A percentile compares a stretch with the other conserved stretches of the same genome.
Evolutionary conservation across 2,329 filamentous ascomycete species (phyloP).

Genomic region (Didymella exigua): DNA sequence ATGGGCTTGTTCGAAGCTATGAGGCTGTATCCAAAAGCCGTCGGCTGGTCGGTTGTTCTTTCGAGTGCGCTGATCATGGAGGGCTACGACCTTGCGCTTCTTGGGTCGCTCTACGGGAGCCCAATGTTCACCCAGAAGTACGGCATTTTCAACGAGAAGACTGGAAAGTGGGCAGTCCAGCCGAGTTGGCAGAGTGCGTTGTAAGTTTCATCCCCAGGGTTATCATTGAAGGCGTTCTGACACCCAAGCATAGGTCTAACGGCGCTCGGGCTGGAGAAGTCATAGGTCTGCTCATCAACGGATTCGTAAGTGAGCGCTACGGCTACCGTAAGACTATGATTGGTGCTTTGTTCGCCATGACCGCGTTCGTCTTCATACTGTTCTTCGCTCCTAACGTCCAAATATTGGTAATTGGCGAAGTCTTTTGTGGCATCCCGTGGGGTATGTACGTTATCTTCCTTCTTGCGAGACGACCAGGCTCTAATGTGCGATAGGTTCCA

Average conservation of each 20-base stretch:
- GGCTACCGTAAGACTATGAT: conserved; percentile 54
- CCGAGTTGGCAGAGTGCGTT: conserved; percentile 54
- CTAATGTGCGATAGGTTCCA: conserved; percentile 40
- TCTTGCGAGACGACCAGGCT: not conserved
- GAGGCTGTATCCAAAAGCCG: conserved; percentile 81
- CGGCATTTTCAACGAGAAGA: conserved; percentile 44
- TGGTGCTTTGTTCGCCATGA: conserved; percentile 47
- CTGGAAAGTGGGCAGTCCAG: conserved; percentile 47
- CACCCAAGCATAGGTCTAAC: conserved; percentile 39
- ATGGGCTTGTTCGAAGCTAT: conserved; percentile 72
- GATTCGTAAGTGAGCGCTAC: conserved; percentile 51
- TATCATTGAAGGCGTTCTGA: not conserved
- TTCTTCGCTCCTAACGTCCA: conserved; percentile 53
- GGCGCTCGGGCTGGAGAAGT: conserved; percentile 53
- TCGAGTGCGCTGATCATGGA: conserved; percentile 90
- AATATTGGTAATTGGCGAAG: conserved; percentile 51
- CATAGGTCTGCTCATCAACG: conserved; percentile 53
- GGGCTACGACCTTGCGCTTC: conserved; percentile 78
- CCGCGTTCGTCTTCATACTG: conserved; percentile 52
- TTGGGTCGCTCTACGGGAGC: conserved; percentile 73
- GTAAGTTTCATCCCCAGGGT: conserved; percentile 16
- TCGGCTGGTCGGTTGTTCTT: conserved; percentile 80
- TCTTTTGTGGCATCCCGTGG: conserved; percentile 54
- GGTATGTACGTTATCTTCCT: conserved; percentile 35
- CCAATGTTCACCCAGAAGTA: conserved; percentile 53